Percentiles rank a stretch among this genome's conserved stretches.
These are phyloP conservation scores for Lasiodiplodia citricola DNA, from an alignment of 2,329 filamentous ascomycete genomes.

Conservation along the genomic window DNA sequence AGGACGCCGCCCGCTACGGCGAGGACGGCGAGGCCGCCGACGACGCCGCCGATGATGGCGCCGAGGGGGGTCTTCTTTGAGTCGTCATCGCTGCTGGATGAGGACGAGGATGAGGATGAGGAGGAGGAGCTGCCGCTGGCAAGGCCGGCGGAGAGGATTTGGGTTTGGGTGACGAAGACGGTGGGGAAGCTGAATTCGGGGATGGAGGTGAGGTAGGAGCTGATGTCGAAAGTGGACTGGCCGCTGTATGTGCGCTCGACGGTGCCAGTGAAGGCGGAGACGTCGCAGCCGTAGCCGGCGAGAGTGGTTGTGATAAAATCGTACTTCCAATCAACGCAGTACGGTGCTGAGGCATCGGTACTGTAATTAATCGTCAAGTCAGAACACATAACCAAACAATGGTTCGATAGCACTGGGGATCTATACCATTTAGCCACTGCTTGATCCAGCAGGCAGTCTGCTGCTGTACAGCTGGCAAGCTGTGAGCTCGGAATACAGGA, in stretches of 20 bases:
- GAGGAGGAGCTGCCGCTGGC: background rate
- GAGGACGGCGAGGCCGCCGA: slow-evolving; percentile 38
- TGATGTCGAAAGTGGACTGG: slow-evolving; percentile 14
- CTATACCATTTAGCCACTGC: slow-evolving; percentile 38
- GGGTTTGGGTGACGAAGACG: slow-evolving; percentile 16
- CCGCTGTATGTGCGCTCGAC: slow-evolving; percentile 26
- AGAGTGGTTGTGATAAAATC: slow-evolving; percentile 29
- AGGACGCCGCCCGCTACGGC: slow-evolving; percentile 31
- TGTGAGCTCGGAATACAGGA: slow-evolving; percentile 38
- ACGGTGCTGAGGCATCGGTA: slow-evolving; percentile 31
- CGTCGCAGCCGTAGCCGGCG: slow-evolving; percentile 36
- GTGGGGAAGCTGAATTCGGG: slow-evolving; percentile 16
- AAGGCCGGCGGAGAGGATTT: slow-evolving; percentile 10
- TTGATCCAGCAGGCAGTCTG: slow-evolving; percentile 34
- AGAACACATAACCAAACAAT: background rate
- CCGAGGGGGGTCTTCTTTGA: slow-evolving; percentile 31
- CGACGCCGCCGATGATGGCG: slow-evolving; percentile 41
- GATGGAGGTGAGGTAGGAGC: slow-evolving; percentile 16
- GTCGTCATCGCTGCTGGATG: background rate
- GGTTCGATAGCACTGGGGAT: no score
- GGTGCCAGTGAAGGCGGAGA: slow-evolving; percentile 23
- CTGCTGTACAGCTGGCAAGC: slow-evolving; percentile 37
- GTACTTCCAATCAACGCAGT: slow-evolving; percentile 34
- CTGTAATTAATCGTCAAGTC: background rate
- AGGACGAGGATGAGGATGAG: background rate